Percentiles rank a stretch among this genome's conserved stretches.
Evolutionary conservation across 163 green algal genomes (phyloP).

Genomic region (Scenedesmus sp.): DNA sequence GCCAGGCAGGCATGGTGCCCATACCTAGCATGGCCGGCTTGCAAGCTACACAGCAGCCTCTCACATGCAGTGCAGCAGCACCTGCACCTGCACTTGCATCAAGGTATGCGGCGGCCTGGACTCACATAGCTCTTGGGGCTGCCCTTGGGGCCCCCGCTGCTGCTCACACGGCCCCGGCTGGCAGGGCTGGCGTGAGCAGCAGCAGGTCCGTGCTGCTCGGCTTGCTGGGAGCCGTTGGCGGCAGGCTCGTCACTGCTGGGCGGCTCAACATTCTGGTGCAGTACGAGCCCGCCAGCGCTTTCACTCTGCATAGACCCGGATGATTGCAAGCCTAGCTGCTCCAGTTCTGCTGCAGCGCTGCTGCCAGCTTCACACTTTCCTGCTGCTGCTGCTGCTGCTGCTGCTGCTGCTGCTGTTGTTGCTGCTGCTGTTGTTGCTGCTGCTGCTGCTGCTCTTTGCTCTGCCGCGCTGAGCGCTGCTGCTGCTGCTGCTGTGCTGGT

Average conservation of each 20-base stretch:
- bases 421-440: background rate
- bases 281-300: background rate
- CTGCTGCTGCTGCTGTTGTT: background rate
- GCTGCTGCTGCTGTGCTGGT: slow-evolving; percentile 13
- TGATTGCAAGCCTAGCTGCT: background rate
- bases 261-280: background rate
- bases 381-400: slow-evolving; percentile 26
- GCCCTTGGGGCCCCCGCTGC: slow-evolving; percentile 20
- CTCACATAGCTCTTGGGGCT: slow-evolving; percentile 39
- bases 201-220: background rate
- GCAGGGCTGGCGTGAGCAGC: background rate
- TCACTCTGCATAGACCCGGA: background rate
- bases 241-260: background rate
- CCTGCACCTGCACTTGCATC: background rate
- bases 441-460: slow-evolving; percentile 22
- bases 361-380: background rate
- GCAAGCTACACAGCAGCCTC: background rate
- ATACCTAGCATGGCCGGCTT: background rate
- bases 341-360: slow-evolving; percentile 29
- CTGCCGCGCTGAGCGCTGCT: background rate
- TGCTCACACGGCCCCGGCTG: slow-evolving; percentile 40
- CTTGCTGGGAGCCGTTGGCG: background rate
- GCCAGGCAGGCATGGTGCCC: too few species aligned
- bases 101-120: background rate
- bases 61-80: too few species aligned